Percentiles rank a stretch among this genome's conserved stretches.
These are phyloP conservation scores for Colletotrichum somersetense DNA, from an alignment of 2,329 filamentous ascomycete species.

Conservation along the genomic window DNA sequence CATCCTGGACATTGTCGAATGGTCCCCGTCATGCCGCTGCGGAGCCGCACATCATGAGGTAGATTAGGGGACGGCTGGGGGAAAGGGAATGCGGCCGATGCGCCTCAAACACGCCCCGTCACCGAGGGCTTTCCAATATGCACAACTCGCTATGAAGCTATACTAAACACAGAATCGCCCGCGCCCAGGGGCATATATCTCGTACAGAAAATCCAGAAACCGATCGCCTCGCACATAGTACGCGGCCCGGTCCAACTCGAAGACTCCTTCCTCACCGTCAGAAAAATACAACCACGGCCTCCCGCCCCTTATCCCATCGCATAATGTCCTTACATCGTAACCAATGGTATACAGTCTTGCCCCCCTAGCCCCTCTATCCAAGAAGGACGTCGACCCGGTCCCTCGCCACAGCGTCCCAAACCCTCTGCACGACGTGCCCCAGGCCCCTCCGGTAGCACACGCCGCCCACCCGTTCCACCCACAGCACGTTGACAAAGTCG, in stretches of 20 bases:
- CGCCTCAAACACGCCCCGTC: background rate
- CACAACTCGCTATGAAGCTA: conserved; percentile 19
- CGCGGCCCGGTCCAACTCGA: background rate
- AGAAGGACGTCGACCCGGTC: conserved; percentile 58
- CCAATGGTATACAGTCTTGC: background rate
- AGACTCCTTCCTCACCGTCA: background rate
- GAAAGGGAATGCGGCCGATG: too few species aligned
- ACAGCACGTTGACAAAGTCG: conserved; percentile 61
- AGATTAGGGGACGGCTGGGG: too few species aligned
- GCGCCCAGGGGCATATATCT: background rate
- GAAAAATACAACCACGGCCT: background rate
- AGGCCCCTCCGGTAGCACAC: conserved; percentile 57
- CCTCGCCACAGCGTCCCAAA: conserved; percentile 56
- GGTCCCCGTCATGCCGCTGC: background rate
- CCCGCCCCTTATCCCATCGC: background rate
- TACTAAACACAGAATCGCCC: background rate
- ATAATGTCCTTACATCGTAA: background rate
- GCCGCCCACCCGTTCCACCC: conserved; percentile 60
- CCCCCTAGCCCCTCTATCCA: conserved; percentile 47
- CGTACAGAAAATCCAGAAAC: conserved; percentile 2
- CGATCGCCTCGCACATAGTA: background rate
- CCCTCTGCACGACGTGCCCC: conserved; percentile 56
- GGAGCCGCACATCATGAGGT: background rate
- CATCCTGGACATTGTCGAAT: background rate
- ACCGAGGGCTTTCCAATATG: background rate